These are phyloP conservation scores for Sporisorium sorghi DNA, from an alignment of 1,284 basidiomycete species.

Conservation along the genomic window DNA sequence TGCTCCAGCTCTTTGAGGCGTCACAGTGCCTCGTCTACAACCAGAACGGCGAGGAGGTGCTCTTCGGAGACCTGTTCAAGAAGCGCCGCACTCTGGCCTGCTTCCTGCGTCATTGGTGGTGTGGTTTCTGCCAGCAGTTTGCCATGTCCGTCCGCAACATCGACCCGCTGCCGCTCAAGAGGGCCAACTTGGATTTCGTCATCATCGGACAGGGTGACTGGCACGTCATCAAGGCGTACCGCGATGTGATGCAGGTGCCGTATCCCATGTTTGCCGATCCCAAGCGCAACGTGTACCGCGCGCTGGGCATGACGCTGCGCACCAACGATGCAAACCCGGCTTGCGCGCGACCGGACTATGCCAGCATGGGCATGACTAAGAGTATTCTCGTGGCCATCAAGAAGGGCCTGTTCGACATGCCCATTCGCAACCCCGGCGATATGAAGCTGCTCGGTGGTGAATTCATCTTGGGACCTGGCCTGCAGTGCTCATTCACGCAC, in stretches of 20 bases:
- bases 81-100: constrained; percentile 77
- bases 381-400: constrained; percentile 78
- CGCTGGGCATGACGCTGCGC: constrained; percentile 80
- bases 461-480: constrained; percentile 81
- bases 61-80: constrained; percentile 80
- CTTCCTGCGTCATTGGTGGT: constrained; percentile 72
- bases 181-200: constrained; percentile 75
- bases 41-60: constrained; percentile 76
- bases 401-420: constrained; percentile 74
- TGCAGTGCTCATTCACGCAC: constrained; percentile 52
- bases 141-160: constrained; percentile 77
- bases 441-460: constrained; percentile 84
- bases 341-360: constrained; percentile 75
- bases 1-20: constrained; percentile 74
- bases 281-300: constrained; percentile 76
- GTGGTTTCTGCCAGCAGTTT: constrained; percentile 85
- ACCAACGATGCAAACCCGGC: constrained; percentile 73
- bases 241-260: constrained; percentile 73
- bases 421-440: constrained; percentile 82
- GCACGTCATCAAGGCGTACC: constrained; percentile 79
- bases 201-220: constrained; percentile 82
- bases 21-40: constrained; percentile 76
- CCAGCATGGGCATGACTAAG: constrained; percentile 75
- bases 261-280: constrained; percentile 82
- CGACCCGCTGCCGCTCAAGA: constrained; percentile 74